phyloP scores from a whole-genome alignment of 2,329 filamentous ascomycete genomes.

The Penicillium decumbens region DNA sequence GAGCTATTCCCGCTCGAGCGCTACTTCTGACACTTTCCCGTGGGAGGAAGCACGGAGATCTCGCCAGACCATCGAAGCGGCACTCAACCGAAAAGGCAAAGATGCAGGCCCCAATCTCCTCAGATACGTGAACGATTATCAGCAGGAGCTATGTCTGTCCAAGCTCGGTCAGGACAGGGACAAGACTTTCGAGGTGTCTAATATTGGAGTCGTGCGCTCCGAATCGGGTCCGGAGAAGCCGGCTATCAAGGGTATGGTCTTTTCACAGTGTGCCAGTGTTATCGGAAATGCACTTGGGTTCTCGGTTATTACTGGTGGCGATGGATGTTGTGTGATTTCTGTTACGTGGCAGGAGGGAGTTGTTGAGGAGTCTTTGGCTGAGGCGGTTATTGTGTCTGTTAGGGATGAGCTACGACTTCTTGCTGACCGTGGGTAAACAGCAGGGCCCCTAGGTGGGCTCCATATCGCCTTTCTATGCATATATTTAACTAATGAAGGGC shows the following conservation, averaged over 20 bases:
- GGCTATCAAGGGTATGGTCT: constrained; percentile 40
- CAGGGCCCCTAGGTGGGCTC: too few species aligned
- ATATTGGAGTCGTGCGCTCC: constrained; percentile 39
- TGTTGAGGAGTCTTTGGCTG: constrained; percentile 28
- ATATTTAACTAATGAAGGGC: background rate
- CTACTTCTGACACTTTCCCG: constrained; percentile 19
- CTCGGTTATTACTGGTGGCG: constrained; percentile 42
- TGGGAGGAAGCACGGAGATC: constrained; percentile 35
- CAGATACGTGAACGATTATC: constrained; percentile 40
- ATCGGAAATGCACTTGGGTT: constrained; percentile 38
- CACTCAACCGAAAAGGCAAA: constrained; percentile 26
- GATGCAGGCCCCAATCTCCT: constrained; percentile 39
- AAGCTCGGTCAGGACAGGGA: constrained; percentile 39
- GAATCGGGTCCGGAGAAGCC: constrained; percentile 14
- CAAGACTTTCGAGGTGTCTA: constrained; percentile 45
- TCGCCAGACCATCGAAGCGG: constrained; percentile 27
- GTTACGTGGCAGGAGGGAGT: constrained; percentile 42
- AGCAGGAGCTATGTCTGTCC: constrained; percentile 32
- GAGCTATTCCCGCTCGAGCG: constrained; percentile 24
- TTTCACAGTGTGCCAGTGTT: constrained; percentile 44
- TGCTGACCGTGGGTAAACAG: background rate
- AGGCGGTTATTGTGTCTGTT: constrained; percentile 15
- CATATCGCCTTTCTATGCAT: too few species aligned
- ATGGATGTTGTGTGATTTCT: constrained; percentile 41
- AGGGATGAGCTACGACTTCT: constrained; percentile 16